phyloP scores from a whole-genome alignment of 2,329 filamentous ascomycete species.

The Trichoderma sp. region DNA sequence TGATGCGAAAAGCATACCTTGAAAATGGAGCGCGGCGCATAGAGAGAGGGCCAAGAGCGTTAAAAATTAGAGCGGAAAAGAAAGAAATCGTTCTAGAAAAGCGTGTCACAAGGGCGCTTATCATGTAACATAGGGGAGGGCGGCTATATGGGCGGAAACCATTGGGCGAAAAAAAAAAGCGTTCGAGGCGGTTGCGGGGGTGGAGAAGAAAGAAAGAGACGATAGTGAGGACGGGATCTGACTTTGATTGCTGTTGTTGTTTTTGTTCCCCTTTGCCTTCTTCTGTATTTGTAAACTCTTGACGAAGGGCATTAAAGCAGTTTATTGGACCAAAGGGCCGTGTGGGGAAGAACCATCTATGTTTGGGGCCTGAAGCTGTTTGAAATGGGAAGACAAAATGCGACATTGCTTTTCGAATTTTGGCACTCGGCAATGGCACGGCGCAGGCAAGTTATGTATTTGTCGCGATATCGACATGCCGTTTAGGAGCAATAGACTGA shows the following conservation, averaged over 20 bases:
- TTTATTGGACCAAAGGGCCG: not conserved
- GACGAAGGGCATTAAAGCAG: not conserved
- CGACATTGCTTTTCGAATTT: not conserved
- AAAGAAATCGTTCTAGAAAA: constrained; percentile 27
- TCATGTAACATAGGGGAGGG: not conserved
- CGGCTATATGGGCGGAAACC: constrained; percentile 20
- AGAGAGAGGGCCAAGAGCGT: not conserved
- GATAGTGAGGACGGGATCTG: not conserved
- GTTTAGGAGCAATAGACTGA: not conserved
- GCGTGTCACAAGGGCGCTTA: constrained; percentile 26
- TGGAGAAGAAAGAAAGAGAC: not conserved
- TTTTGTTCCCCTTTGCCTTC: not conserved
- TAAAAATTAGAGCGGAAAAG: not conserved
- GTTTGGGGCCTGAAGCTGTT: not conserved
- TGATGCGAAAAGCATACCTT: not conserved
- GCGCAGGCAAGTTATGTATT: not conserved
- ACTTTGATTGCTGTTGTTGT: not conserved
- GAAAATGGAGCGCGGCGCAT: not conserved
- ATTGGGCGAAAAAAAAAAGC: constrained; percentile 8
- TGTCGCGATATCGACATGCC: not conserved
- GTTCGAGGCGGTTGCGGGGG: constrained; percentile 3
- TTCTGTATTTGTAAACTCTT: not conserved
- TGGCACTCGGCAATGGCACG: not conserved
- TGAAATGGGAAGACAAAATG: not conserved
- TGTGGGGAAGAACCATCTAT: constrained; percentile 3